A percentile compares a stretch with the other conserved stretches of the same genome.
These are phyloP conservation scores for Neopestalotiopsis sp. DNA, from an alignment of 2,329 filamentous ascomycete species.

Conservation along the genomic window DNA sequence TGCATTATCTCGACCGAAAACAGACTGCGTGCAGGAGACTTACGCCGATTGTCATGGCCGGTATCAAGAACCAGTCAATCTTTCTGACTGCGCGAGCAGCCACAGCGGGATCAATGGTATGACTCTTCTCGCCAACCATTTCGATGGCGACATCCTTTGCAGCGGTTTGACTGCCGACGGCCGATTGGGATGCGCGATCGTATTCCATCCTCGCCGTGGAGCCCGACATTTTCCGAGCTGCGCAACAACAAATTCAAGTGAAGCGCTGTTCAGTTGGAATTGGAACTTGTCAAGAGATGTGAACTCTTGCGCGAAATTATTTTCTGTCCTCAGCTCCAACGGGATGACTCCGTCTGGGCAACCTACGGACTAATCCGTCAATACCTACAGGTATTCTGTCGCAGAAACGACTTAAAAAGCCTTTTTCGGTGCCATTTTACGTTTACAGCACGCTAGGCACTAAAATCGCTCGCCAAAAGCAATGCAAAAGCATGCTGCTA, in stretches of 20 bases:
- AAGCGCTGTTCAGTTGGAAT: not conserved
- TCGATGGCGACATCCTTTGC: slow-evolving; percentile 59
- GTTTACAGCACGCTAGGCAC: not conserved
- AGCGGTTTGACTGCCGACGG: not conserved
- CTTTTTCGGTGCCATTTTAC: not conserved
- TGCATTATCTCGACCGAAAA: not conserved
- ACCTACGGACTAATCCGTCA: not conserved
- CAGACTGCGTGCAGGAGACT: slow-evolving; percentile 17
- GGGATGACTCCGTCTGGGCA: not conserved
- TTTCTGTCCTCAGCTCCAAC: not conserved
- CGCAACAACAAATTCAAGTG: not conserved
- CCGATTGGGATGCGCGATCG: not conserved
- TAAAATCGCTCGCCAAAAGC: not conserved
- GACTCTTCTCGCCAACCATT: slow-evolving; percentile 62
- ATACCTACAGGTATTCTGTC: not conserved
- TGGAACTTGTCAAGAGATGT: not conserved
- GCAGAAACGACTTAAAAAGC: not conserved
- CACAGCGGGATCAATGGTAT: slow-evolving; percentile 57
- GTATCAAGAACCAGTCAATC: slow-evolving; percentile 71
- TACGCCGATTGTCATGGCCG: slow-evolving; percentile 64
- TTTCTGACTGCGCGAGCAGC: slow-evolving; percentile 65
- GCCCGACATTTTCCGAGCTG: not conserved
- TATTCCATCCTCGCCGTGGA: not conserved
- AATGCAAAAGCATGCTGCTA: not conserved
- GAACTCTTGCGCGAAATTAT: not conserved